Percentiles rank a stretch among this genome's conserved stretches.
Evolutionary conservation across 78 protist species (phyloP).

Genomic region (Dictyostelium citrinum): DNA sequence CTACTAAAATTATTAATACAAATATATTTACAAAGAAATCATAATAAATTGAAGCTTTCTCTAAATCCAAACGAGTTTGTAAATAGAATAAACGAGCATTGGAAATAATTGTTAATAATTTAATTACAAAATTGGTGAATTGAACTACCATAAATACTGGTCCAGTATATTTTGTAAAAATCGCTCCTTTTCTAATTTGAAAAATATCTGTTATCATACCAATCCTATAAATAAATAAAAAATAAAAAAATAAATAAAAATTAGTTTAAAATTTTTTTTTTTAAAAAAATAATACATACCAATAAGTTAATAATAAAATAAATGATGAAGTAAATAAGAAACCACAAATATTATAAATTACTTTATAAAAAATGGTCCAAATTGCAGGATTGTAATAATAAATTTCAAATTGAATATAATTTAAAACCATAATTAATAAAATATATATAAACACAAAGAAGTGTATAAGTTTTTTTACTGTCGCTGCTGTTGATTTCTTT

Average conservation of each 20-base stretch:
- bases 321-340: constrained; percentile 3
- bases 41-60: neutral
- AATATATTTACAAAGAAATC: neutral
- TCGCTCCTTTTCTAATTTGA: constrained; percentile 10
- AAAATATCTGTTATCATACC: constrained; percentile 2
- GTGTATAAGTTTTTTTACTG: neutral
- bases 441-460: neutral
- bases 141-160: neutral
- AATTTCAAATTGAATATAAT: neutral
- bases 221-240: neutral
- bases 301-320: neutral
- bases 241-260: neutral
- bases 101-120: neutral
- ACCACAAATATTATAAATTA: neutral
- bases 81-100: neutral
- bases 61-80: neutral
- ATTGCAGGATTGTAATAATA: neutral
- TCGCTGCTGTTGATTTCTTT: neutral
- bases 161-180: neutral
- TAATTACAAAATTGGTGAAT: neutral
- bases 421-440: neutral
- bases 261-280: neutral
- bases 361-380: constrained; percentile 1
- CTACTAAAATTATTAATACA: neutral
- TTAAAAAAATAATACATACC: neutral